Conservation (phyloP, 257 asterid species). For the Cynanchum wilfordii region DNA sequence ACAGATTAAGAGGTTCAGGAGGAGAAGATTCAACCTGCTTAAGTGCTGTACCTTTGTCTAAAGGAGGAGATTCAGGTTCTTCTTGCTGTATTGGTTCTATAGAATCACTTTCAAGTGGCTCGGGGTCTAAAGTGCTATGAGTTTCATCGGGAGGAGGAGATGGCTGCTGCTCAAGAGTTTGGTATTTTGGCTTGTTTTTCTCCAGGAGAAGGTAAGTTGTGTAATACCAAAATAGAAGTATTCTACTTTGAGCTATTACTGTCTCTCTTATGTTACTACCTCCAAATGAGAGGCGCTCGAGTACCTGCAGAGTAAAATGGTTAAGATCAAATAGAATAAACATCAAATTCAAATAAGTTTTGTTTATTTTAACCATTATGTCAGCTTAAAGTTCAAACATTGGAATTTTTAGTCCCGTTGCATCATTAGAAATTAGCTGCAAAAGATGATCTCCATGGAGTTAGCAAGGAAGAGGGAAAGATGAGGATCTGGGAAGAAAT, state of each 20-base stretch:
- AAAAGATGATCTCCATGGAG: not conserved
- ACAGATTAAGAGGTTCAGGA: conserved; percentile 70
- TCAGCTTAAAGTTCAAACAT: not conserved
- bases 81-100: conserved; percentile 31
- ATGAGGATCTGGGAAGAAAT: too few species aligned
- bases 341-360: not conserved
- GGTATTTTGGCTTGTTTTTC: conserved; percentile 88
- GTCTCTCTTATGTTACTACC: conserved; percentile 70
- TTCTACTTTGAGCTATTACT: conserved; percentile 72
- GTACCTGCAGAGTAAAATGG: conserved; percentile 45
- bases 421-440: not conserved
- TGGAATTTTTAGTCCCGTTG: not conserved
- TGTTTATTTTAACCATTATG: not conserved
- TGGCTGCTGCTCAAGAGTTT: conserved; percentile 61
- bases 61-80: conserved; percentile 41
- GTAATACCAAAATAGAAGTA: conserved; percentile 80
- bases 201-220: conserved; percentile 82
- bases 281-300: conserved; percentile 77
- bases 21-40: conserved; percentile 61
- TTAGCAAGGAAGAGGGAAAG: too few species aligned
- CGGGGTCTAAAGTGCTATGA: conserved; percentile 32
- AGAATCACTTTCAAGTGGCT: conserved; percentile 44
- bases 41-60: conserved; percentile 72
- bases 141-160: conserved; percentile 34
- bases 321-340: not conserved